phyloP scores from a whole-genome alignment of 352 stramenopile genomes.

The Globisporangium spiculum region DNA sequence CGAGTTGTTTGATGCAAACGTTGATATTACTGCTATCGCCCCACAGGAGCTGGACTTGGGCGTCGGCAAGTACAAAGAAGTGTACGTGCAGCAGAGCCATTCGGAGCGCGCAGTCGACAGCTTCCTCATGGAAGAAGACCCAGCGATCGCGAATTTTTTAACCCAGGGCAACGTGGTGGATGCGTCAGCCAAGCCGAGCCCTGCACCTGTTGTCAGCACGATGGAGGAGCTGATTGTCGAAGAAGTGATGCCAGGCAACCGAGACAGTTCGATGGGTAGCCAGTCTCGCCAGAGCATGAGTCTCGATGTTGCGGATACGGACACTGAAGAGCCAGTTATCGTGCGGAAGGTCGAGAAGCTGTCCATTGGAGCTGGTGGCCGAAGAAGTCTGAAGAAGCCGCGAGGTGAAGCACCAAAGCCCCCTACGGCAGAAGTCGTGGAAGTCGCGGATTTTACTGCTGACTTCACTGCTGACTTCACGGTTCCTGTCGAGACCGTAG shows the following conservation, averaged over 20 bases:
- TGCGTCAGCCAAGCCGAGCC: neutral
- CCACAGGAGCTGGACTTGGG: conserved; percentile 41
- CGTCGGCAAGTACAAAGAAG: conserved; percentile 57
- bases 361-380: conserved; percentile 36
- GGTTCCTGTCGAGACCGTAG: conserved; percentile 6
- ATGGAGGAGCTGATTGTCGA: conserved; percentile 54
- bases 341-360: conserved; percentile 47
- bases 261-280: conserved; percentile 21
- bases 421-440: conserved; percentile 23
- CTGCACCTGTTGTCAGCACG: conserved; percentile 1
- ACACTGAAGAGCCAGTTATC: conserved; percentile 35
- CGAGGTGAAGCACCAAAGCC: conserved; percentile 8
- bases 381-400: conserved; percentile 28
- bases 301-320: conserved; percentile 17
- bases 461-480: conserved; percentile 24
- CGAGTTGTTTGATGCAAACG: conserved; percentile 26
- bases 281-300: conserved; percentile 15
- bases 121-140: conserved; percentile 41
- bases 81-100: conserved; percentile 21
- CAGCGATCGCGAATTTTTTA: conserved; percentile 15
- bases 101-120: conserved; percentile 49
- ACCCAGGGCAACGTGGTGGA: conserved; percentile 14
- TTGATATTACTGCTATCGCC: conserved; percentile 19
- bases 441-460: conserved; percentile 21
- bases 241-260: conserved; percentile 42